A percentile compares a stretch with the other conserved stretches of the same genome.
Evolutionary conservation across 805 yeast genomes (phyloP).

Genomic region (Metschnikowia corniflorae): DNA sequence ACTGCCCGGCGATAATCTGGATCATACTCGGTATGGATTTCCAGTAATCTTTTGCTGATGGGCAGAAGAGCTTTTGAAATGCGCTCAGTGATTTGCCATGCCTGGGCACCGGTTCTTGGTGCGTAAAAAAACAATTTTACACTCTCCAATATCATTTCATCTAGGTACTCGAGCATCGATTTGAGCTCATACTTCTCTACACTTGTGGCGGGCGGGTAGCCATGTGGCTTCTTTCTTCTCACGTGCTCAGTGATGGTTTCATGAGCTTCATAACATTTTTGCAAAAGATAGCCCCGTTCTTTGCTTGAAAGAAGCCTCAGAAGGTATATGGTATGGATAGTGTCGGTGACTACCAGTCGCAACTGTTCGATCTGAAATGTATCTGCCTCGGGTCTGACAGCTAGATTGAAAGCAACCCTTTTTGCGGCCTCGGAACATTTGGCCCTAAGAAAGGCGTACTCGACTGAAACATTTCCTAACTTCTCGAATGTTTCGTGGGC

Average conservation of each 20-base stretch:
- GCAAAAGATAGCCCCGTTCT: background rate
- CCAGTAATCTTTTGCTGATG: background rate
- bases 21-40: background rate
- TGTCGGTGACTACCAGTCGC: background rate
- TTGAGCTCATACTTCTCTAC: background rate
- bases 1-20: constrained; percentile 1
- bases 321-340: background rate
- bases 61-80: background rate
- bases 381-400: background rate
- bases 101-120: too few relatives aligned
- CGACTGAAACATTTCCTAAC: too few relatives aligned
- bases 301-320: background rate
- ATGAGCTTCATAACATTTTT: background rate
- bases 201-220: background rate
- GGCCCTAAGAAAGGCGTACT: too few relatives aligned
- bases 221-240: background rate
- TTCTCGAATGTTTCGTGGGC: too few relatives aligned
- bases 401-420: too few relatives aligned
- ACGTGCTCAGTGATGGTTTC: background rate
- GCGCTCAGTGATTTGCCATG: background rate
- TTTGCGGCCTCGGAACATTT: too few relatives aligned
- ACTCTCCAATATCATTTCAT: background rate
- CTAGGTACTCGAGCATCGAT: background rate
- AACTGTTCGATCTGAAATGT: background rate
- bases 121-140: background rate